These are phyloP conservation scores for Leonotis leonurus DNA, from an alignment of 257 asterid species.

Conservation along the genomic window DNA sequence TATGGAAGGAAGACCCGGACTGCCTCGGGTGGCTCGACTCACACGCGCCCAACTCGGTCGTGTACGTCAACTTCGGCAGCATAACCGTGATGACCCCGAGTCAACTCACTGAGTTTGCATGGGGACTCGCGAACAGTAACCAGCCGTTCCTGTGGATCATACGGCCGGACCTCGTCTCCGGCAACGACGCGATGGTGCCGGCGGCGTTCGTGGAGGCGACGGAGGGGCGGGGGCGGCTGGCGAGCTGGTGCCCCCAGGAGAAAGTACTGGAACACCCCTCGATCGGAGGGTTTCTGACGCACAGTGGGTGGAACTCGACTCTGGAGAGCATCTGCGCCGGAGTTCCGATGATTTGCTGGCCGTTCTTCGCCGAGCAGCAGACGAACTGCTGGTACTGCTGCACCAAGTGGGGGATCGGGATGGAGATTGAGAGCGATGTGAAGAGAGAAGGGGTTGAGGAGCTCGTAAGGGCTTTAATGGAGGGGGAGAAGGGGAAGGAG, in stretches of 20 bases:
- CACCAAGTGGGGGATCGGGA: slow-evolving; percentile 27
- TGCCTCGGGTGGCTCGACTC: slow-evolving; percentile 53
- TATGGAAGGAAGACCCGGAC: slow-evolving; percentile 43
- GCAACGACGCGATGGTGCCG: slow-evolving; percentile 20
- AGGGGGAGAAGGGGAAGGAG: slow-evolving; percentile 21
- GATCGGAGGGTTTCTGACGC: slow-evolving; percentile 52
- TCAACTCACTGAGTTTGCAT: slow-evolving; percentile 46
- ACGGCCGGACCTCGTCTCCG: slow-evolving; percentile 47
- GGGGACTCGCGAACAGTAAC: slow-evolving; percentile 48
- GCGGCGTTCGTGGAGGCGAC: slow-evolving; percentile 28
- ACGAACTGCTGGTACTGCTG: slow-evolving; percentile 50
- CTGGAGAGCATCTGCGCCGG: slow-evolving; percentile 23
- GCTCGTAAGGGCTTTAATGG: slow-evolving; percentile 34
- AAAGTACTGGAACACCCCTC: slow-evolving; percentile 41
- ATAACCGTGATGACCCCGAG: slow-evolving; percentile 31
- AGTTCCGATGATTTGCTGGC: slow-evolving; percentile 62
- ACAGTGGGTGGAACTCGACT: slow-evolving; percentile 45
- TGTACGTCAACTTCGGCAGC: slow-evolving; percentile 21
- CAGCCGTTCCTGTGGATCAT: slow-evolving; percentile 43
- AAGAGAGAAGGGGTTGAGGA: slow-evolving; percentile 37
- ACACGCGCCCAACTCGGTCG: slow-evolving; percentile 20
- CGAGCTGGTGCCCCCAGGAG: slow-evolving; percentile 54
- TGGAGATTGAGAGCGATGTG: slow-evolving; percentile 45
- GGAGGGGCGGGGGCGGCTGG: slow-evolving; percentile 28
- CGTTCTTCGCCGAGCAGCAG: slow-evolving; percentile 52